These are phyloP conservation scores for Axilococcus clingmanii DNA, from an alignment of 139 green algal species.

Conservation along the genomic window DNA sequence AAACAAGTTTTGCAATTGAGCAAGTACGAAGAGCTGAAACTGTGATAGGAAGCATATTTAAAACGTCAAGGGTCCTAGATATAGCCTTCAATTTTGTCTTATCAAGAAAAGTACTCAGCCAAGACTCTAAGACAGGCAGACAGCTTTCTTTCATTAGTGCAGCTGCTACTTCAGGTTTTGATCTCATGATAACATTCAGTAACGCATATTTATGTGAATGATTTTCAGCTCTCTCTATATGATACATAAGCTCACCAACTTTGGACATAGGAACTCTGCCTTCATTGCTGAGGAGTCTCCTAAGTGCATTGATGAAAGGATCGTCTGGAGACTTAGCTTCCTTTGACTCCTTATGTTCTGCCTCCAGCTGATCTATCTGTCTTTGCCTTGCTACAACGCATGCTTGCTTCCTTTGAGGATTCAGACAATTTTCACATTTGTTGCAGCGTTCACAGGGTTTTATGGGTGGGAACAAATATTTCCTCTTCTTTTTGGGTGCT, in stretches of 20 bases:
- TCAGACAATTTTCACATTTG: slow-evolving; percentile 25
- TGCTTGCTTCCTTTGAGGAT: slow-evolving; percentile 23
- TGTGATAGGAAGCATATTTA: slow-evolving; percentile 20
- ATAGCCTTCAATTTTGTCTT: slow-evolving; percentile 4
- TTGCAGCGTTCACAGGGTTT: no score
- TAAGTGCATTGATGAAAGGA: slow-evolving; percentile 6
- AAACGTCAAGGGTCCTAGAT: neutral
- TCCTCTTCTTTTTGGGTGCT: no score
- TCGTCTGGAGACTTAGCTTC: no score
- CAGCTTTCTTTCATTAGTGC: neutral
- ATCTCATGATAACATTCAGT: slow-evolving; percentile 14
- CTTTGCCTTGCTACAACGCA: slow-evolving; percentile 16
- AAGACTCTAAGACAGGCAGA: slow-evolving; percentile 13
- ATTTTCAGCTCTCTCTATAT: slow-evolving; percentile 6
- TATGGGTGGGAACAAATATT: no score
- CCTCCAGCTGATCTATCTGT: no score
- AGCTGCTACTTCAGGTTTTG: slow-evolving; percentile 8
- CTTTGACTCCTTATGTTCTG: no score
- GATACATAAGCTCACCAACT: slow-evolving; percentile 10
- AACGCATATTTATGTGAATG: slow-evolving; percentile 11
- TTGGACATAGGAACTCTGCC: slow-evolving; percentile 9
- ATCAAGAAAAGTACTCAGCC: slow-evolving; percentile 11
- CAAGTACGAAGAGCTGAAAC: slow-evolving; percentile 13
- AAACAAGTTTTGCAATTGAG: slow-evolving; percentile 18
- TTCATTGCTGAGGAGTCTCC: slow-evolving; percentile 6